These are phyloP conservation scores for Ploettnerulaceae sp. DNA, from an alignment of 2,329 filamentous ascomycete genomes.

Conservation along the genomic window DNA sequence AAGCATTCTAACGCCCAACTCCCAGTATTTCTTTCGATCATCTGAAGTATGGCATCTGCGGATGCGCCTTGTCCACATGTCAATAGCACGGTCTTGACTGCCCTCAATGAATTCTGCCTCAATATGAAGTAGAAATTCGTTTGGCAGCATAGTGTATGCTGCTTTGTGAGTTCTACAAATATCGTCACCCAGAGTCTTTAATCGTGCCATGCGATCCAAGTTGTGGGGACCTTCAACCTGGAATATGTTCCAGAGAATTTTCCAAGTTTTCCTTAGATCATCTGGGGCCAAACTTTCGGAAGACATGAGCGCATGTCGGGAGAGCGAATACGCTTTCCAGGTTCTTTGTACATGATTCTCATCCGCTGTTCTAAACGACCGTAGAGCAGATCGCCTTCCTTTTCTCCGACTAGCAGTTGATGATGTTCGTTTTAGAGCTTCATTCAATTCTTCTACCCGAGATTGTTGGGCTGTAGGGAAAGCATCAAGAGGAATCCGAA, in stretches of 20 bases:
- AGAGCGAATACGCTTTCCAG: constrained; percentile 47
- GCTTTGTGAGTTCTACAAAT: constrained; percentile 59
- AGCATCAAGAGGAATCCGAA: background rate
- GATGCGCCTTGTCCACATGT: constrained; percentile 29
- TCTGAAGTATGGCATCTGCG: background rate
- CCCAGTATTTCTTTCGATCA: constrained; percentile 45
- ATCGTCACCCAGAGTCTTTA: constrained; percentile 60
- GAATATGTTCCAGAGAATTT: constrained; percentile 60
- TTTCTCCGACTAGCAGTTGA: background rate
- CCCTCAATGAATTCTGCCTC: constrained; percentile 63
- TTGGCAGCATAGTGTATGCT: constrained; percentile 48
- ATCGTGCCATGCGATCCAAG: constrained; percentile 53
- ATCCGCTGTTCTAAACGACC: background rate
- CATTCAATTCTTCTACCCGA: constrained; percentile 3
- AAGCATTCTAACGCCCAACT: constrained; percentile 62
- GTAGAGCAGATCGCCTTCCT: background rate
- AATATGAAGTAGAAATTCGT: constrained; percentile 61
- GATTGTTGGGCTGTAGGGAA: constrained; percentile 3
- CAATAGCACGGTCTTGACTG: constrained; percentile 39
- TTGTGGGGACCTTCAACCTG: constrained; percentile 43
- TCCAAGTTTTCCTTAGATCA: constrained; percentile 45
- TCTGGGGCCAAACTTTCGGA: constrained; percentile 51
- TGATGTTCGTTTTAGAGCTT: background rate
- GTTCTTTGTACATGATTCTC: constrained; percentile 28
- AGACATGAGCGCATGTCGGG: constrained; percentile 39